phyloP scores from a whole-genome alignment of 2,329 filamentous ascomycete genomes.

The Curvularia sp. region DNA sequence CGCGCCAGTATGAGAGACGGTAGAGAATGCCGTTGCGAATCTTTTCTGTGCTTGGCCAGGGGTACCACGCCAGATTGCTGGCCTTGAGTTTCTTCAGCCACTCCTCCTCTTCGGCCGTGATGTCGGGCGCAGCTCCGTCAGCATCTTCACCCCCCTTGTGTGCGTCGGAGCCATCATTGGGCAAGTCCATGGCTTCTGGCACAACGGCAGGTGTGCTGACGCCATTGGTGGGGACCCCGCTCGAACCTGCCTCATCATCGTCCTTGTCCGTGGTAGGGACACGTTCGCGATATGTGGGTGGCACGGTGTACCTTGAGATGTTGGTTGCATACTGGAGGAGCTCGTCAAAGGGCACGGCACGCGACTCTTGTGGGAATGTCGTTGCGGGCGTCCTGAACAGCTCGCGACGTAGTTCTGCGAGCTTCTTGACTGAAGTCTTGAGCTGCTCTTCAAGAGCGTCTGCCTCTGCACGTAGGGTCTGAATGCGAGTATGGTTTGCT shows the following conservation, averaged over 20 bases:
- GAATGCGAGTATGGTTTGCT: conserved; percentile 73
- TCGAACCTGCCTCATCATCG: conserved; percentile 35
- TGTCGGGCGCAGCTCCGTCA: conserved; percentile 23
- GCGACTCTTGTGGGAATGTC: conserved; percentile 50
- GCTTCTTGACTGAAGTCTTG: conserved; percentile 71
- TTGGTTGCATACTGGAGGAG: conserved; percentile 79
- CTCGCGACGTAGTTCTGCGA: conserved; percentile 76
- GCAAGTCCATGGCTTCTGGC: conserved; percentile 29
- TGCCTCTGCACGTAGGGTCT: conserved; percentile 71
- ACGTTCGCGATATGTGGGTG: conserved; percentile 61
- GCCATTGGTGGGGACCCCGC: conserved; percentile 38
- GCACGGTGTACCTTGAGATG: conserved; percentile 81
- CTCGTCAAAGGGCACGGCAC: conserved; percentile 70
- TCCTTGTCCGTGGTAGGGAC: conserved; percentile 31
- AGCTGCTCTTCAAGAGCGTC: conserved; percentile 74
- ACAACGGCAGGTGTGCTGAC: conserved; percentile 41
- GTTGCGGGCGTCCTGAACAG: conserved; percentile 62
- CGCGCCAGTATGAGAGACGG: conserved; percentile 35
- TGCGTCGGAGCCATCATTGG: conserved; percentile 32
- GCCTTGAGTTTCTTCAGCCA: conserved; percentile 45
- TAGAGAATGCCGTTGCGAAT: conserved; percentile 72
- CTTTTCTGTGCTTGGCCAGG: conserved; percentile 76
- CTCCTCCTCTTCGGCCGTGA: conserved; percentile 44
- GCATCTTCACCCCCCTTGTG: conserved; percentile 24
- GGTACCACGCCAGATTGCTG: conserved; percentile 63